Evolutionary conservation across 1,139 yeast genomes (phyloP), one percentile per base, ranked within the genome.

Genomic region (Debaryomyces singareniensis): DNA sequence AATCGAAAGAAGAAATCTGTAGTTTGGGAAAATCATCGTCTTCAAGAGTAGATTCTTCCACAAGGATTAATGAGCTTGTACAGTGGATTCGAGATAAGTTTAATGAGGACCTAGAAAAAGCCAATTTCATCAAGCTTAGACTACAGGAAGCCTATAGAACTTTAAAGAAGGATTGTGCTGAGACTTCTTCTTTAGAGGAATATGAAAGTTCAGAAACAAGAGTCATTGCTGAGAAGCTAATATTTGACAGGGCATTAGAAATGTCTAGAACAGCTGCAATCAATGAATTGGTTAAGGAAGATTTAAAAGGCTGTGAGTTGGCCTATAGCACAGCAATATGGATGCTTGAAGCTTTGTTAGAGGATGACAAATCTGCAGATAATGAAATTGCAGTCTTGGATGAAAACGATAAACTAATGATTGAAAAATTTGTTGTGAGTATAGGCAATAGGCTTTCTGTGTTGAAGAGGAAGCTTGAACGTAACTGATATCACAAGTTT

Each of bases 51-150:
- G 53, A 49, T 14, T 39, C 40, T 2, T 53, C 67, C 2, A 47
- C 58, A 3, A 71, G 75, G 35, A 67, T 91, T 43, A 85, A 85
- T 48, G 80, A 82, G 33, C 63, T 85, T 31, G 96, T 91, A 5
- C 96, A 91, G 55, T 87, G 96, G 96, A 77, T 85, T 6, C 71
- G 97, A 37, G 89, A 82, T 35, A 74, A 78, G 38, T 91, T 87
- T 57, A 91, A 91, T 54, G 96, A 87, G 48, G 75, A 85, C 37
- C 66, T 91, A 37, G 95, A 84, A 39, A 82, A 80, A 50, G 96
- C 96, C 0, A 96, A 89, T 45, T 78, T 73, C 45, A 71, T 85
- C 9, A 72, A 75, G 37, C 49, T 72, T 26, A 61, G 78, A 36
- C 45, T 76, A 16, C 71, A 71, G 37, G 79, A 75, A 30, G 73